Conservation (phyloP, 345 rosid genomes). For the Brassica carinata region DNA sequence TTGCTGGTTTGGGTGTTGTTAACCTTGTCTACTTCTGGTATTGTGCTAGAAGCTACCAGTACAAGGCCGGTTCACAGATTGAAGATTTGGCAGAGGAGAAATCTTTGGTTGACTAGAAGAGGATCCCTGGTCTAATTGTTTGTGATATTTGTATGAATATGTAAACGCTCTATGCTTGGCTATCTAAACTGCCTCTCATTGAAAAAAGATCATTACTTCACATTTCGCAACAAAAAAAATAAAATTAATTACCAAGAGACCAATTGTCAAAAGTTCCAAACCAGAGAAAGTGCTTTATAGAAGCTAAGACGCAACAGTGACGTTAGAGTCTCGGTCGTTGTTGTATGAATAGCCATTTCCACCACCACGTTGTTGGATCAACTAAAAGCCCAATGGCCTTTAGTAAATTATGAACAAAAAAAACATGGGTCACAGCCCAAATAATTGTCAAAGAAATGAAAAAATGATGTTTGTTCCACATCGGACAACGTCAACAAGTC, state of each 20-base stretch:
- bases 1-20: constrained; percentile 52
- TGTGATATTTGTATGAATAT: constrained; percentile 9
- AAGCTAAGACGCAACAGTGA: constrained; percentile 25
- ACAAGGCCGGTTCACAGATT: constrained; percentile 38
- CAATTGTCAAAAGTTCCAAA: constrained; percentile 12
- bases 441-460: too few species aligned
- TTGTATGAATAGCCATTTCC: constrained; percentile 47
- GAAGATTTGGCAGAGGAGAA: constrained; percentile 12
- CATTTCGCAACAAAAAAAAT: not conserved
- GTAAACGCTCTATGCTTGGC: not conserved
- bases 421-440: too few species aligned
- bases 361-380: constrained; percentile 44
- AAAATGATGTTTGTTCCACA: too few species aligned
- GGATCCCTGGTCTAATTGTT: not conserved
- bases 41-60: constrained; percentile 47
- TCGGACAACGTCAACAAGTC: too few species aligned
- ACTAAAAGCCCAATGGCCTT: too few species aligned
- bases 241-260: not conserved
- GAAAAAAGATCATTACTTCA: not conserved
- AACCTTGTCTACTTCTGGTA: constrained; percentile 55
- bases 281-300: not conserved
- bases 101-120: constrained; percentile 20
- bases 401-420: too few species aligned
- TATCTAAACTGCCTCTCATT: not conserved
- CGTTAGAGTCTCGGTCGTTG: constrained; percentile 27